phyloP scores from a whole-genome alignment of 345 rosid genomes.

The Aegle marmelos region DNA sequence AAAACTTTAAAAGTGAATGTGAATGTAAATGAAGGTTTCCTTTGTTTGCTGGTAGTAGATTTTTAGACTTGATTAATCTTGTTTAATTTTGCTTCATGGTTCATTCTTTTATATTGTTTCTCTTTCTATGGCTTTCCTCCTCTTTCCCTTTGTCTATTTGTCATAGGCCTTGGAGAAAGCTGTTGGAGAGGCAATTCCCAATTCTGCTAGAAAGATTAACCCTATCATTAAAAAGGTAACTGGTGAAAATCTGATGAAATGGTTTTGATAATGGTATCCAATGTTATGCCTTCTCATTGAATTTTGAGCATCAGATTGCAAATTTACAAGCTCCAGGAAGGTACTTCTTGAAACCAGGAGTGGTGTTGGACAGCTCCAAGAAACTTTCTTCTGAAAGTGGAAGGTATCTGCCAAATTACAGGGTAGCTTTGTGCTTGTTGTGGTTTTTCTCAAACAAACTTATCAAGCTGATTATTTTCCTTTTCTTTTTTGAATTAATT shows the following conservation, averaged over 20 bases:
- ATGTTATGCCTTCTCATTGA: conserved; percentile 27
- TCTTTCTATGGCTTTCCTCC: conserved; percentile 4
- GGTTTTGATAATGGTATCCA: conserved; percentile 15
- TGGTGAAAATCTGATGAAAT: conserved; percentile 25
- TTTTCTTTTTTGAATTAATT: conserved; percentile 1
- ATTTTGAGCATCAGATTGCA: conserved; percentile 68
- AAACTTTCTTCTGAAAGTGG: conserved; percentile 61
- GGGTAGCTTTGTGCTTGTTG: conserved; percentile 9
- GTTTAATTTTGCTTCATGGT: not conserved
- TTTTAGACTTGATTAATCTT: not conserved
- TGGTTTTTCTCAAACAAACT: not conserved
- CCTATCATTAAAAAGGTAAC: conserved; percentile 70
- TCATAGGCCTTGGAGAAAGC: conserved; percentile 82
- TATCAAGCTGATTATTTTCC: not conserved
- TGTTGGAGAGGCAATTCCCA: conserved; percentile 59
- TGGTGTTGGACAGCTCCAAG: conserved; percentile 59
- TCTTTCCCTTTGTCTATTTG: conserved; percentile 17
- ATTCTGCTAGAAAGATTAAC: conserved; percentile 60
- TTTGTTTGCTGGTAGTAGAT: not conserved
- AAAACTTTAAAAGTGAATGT: not conserved
- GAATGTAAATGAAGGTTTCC: not conserved
- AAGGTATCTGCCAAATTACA: conserved; percentile 48
- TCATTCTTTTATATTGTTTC: not conserved
- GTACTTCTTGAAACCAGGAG: conserved; percentile 70
- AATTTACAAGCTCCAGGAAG: conserved; percentile 73